Conservation (phyloP, 495 filamentous ascomycete genomes). For the Aspergillus indologenus region DNA sequence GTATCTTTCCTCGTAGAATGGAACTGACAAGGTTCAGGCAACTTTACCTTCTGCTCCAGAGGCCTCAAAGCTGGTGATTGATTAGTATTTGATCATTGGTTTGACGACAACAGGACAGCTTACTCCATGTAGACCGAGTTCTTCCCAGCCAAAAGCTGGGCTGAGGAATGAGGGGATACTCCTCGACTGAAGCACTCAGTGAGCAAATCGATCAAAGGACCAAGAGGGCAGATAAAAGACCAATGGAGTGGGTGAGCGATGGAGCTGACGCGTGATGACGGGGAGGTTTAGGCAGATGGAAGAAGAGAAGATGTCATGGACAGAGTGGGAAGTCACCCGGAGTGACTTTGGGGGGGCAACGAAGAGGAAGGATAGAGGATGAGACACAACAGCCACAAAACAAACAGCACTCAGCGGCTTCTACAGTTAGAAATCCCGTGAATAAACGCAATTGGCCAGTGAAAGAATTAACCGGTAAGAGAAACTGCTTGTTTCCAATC, state of each 20-base stretch:
- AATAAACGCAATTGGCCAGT: too few species aligned
- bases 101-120: not conserved
- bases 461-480: not conserved
- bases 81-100: constrained; percentile 6
- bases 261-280: too few species aligned
- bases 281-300: not conserved
- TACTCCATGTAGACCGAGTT: constrained; percentile 14
- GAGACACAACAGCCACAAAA: too few species aligned
- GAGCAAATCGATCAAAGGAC: too few species aligned
- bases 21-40: not conserved
- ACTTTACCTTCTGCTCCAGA: constrained; percentile 23
- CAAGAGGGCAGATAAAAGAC: not conserved
- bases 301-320: not conserved
- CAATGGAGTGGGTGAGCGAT: not conserved
- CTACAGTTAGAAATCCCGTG: too few species aligned
- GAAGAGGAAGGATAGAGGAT: not conserved
- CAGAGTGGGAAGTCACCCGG: not conserved
- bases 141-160: not conserved
- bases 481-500: not conserved
- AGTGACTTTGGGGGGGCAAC: not conserved
- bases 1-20: not conserved
- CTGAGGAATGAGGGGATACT: too few species aligned
- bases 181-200: too few species aligned
- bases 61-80: constrained; percentile 17
- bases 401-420: too few species aligned